Percentiles rank a stretch among this genome's conserved stretches.
Conservation (phyloP, 2,329 filamentous ascomycete species). For the Beauveria medogensis region DNA sequence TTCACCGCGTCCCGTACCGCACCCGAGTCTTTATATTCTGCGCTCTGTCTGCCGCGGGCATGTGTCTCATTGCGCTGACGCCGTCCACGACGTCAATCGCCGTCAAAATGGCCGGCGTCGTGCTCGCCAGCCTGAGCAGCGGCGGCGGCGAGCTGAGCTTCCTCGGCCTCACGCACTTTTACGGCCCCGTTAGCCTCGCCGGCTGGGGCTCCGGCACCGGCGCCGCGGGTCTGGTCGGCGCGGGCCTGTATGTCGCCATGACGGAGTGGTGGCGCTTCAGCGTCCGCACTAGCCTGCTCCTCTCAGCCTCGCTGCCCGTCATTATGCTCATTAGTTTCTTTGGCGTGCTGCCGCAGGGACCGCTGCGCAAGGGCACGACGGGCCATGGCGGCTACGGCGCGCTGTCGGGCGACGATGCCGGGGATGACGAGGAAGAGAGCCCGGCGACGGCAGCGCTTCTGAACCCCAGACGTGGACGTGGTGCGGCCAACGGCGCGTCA, state of each 20-base stretch:
- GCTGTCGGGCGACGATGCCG: constrained; percentile 34
- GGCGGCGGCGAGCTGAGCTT: constrained; percentile 89
- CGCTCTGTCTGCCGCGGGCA: constrained; percentile 67
- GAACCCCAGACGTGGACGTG: constrained; percentile 32
- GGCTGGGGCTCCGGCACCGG: constrained; percentile 92
- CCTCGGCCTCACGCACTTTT: constrained; percentile 84
- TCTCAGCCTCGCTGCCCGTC: constrained; percentile 69
- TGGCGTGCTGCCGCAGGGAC: constrained; percentile 61
- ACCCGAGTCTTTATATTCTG: constrained; percentile 69
- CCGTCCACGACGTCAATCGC: constrained; percentile 58
- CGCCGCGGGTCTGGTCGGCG: constrained; percentile 77
- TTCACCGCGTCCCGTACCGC: constrained; percentile 76
- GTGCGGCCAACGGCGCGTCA: constrained; percentile 22
- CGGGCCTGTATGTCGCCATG: constrained; percentile 77
- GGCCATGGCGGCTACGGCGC: constrained; percentile 45
- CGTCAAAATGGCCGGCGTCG: constrained; percentile 73
- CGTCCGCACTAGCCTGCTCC: constrained; percentile 65
- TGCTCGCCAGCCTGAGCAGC: constrained; percentile 75
- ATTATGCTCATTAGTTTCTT: constrained; percentile 88
- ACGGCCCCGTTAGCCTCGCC: constrained; percentile 77
- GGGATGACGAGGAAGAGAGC: constrained; percentile 27
- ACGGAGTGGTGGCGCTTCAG: constrained; percentile 73
- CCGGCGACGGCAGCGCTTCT: constrained; percentile 42
- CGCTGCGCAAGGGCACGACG: constrained; percentile 41
- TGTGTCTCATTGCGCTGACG: constrained; percentile 81